Evolutionary conservation across 2,329 filamentous ascomycete genomes (phyloP).

Genomic region (Akanthomyces dipterigenus): DNA sequence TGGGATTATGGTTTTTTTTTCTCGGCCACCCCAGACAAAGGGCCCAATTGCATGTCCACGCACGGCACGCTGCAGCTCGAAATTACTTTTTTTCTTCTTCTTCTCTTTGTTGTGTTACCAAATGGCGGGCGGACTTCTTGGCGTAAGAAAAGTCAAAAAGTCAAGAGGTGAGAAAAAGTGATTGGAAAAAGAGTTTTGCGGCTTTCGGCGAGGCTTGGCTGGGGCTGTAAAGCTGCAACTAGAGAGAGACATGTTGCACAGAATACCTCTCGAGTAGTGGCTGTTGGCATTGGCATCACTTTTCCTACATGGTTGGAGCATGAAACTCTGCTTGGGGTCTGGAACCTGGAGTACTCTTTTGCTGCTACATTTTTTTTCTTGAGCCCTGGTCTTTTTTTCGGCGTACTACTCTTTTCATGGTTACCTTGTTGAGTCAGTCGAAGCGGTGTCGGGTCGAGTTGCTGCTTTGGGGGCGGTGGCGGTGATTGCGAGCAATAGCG

Average conservation of each 20-base stretch:
- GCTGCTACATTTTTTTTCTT: neutral
- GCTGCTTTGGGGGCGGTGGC: neutral
- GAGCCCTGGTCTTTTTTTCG: neutral
- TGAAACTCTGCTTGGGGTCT: no score
- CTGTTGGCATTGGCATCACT: neutral
- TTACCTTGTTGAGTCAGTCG: neutral
- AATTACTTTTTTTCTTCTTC: no score
- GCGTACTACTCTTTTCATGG: no score
- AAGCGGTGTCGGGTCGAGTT: constrained; percentile 5
- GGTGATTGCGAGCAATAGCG: neutral
- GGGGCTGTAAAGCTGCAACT: neutral
- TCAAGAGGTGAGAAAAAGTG: no score
- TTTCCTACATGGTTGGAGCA: neutral
- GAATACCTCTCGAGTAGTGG: neutral
- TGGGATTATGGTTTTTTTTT: constrained; percentile 1
- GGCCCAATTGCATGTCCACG: neutral
- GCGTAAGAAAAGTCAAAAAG: no score
- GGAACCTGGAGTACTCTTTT: neutral
- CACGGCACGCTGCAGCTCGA: neutral
- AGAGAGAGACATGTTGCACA: neutral
- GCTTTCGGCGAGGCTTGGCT: no score
- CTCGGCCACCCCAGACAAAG: neutral
- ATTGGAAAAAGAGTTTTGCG: no score
- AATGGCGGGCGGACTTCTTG: no score
- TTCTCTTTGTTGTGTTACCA: no score